Conservation (phyloP, 805 yeast genomes). For the Wickerhamiella parazyma region DNA sequence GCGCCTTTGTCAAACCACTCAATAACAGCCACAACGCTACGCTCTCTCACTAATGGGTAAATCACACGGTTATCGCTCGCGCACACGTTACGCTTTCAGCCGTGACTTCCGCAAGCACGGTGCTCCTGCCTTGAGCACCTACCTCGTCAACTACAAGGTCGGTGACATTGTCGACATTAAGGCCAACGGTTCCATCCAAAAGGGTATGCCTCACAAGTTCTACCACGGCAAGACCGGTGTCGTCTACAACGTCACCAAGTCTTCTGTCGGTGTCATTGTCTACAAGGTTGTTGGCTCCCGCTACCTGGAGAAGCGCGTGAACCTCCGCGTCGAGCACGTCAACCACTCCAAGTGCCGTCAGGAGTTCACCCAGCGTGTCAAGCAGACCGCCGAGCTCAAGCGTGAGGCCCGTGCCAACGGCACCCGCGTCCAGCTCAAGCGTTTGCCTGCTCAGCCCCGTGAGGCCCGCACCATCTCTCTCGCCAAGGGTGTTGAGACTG, state of each 20-base stretch:
- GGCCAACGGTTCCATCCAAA: slow-evolving; percentile 98
- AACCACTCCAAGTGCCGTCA: slow-evolving; percentile 99
- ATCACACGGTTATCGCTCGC: slow-evolving; percentile 98
- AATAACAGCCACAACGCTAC: slow-evolving; percentile 6
- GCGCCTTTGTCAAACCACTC: slow-evolving; percentile 3
- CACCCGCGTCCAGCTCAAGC: slow-evolving; percentile 80
- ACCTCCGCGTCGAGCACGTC: slow-evolving; percentile 97
- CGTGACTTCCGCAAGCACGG: slow-evolving; percentile 99
- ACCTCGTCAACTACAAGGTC: slow-evolving; percentile 92
- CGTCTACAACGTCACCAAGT: slow-evolving; percentile 96
- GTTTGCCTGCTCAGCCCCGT: slow-evolving; percentile 99
- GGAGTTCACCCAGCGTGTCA: slow-evolving; percentile 97
- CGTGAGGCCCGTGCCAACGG: slow-evolving; percentile 92
- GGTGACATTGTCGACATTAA: slow-evolving; percentile 99
- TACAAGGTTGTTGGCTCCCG: slow-evolving; percentile 99
- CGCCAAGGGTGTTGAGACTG: slow-evolving; percentile 83
- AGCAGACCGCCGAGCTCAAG: slow-evolving; percentile 87
- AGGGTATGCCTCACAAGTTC: slow-evolving; percentile 99
- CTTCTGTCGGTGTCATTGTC: slow-evolving; percentile 94
- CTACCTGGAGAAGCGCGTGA: slow-evolving; percentile 97
- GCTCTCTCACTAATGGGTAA: slow-evolving; percentile 20
- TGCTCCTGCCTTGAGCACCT: slow-evolving; percentile 83
- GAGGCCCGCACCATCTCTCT: slow-evolving; percentile 74
- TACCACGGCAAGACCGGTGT: slow-evolving; percentile 99
- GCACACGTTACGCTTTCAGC: slow-evolving; percentile 99